These are phyloP conservation scores for Rhytidiadelphus loreus DNA, from an alignment of 225 moss, liverwort and hornwort species.

Conservation along the genomic window DNA sequence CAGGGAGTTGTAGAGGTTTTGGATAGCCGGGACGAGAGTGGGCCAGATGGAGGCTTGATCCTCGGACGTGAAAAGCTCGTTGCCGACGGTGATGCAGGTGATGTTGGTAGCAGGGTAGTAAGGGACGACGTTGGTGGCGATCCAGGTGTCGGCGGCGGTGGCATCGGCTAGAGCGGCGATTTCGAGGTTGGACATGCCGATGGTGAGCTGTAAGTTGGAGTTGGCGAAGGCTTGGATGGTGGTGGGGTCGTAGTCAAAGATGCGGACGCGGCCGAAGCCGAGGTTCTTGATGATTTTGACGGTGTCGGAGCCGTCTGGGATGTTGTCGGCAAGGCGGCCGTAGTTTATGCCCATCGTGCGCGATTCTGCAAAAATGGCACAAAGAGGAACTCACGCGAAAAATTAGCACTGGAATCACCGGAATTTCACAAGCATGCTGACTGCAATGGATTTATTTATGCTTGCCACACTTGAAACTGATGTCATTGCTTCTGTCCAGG, in stretches of 20 bases:
- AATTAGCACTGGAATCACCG: neutral
- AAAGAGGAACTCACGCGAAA: neutral
- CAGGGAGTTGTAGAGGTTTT: conserved; percentile 39
- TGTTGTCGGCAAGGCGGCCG: conserved; percentile 33
- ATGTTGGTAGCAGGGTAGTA: conserved; percentile 53
- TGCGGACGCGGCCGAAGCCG: conserved; percentile 28
- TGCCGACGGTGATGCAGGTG: conserved; percentile 40
- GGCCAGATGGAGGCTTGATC: conserved; percentile 11
- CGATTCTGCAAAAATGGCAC: conserved; percentile 4
- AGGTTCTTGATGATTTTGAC: conserved; percentile 23
- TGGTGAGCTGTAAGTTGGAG: conserved; percentile 21
- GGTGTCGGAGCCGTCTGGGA: neutral
- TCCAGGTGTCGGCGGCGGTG: conserved; percentile 27
- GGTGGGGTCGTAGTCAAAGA: conserved; percentile 26
- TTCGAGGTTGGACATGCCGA: conserved; percentile 37
- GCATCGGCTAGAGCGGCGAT: neutral
- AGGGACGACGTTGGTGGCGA: conserved; percentile 30
- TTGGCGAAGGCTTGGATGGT: conserved; percentile 34
- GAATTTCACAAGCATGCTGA: neutral
- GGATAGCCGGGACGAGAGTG: conserved; percentile 24
- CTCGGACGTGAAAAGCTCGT: conserved; percentile 26
- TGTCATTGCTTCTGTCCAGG: neutral
- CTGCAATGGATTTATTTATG: neutral
- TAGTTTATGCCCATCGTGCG: conserved; percentile 44
- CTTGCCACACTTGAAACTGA: neutral